These are phyloP conservation scores for Calocera viscosa DNA, from an alignment of 768 basidiomycete genomes.

Conservation along the genomic window DNA sequence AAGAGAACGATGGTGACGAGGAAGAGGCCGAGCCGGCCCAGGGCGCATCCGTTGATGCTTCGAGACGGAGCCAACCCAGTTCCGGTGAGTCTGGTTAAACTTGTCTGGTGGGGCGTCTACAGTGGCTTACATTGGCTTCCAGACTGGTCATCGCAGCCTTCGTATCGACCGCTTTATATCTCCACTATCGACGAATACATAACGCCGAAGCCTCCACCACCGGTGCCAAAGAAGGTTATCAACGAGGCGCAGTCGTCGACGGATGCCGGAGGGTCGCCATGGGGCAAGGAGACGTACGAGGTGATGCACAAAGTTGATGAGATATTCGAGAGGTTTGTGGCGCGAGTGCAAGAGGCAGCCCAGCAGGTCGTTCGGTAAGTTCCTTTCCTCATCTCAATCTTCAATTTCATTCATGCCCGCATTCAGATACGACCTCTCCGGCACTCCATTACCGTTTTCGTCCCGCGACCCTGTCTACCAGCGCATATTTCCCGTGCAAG, in stretches of 20 bases:
- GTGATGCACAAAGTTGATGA: constrained; percentile 67
- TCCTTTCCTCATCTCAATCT: background rate
- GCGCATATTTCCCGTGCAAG: constrained; percentile 53
- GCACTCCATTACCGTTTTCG: constrained; percentile 75
- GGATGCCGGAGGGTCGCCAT: constrained; percentile 39
- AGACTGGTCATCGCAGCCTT: constrained; percentile 52
- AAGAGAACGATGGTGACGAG: constrained; percentile 21
- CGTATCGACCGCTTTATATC: constrained; percentile 55
- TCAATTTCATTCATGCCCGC: background rate
- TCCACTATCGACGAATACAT: constrained; percentile 65
- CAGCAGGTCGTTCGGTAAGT: constrained; percentile 80
- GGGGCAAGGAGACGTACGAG: constrained; percentile 68
- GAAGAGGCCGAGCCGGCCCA: constrained; percentile 35
- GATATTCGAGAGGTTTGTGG: constrained; percentile 74
- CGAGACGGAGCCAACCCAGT: constrained; percentile 24
- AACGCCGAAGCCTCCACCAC: constrained; percentile 39
- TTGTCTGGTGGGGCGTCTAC: too few relatives aligned
- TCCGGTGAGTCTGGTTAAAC: constrained; percentile 22
- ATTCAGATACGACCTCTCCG: constrained; percentile 72
- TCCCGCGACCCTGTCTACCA: constrained; percentile 55
- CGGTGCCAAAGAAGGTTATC: constrained; percentile 31
- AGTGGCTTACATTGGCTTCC: too few relatives aligned
- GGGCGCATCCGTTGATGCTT: constrained; percentile 31
- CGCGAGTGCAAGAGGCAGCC: constrained; percentile 54
- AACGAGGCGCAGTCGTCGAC: constrained; percentile 30